Conservation (phyloP, 2,329 filamentous ascomycete genomes). For the Ophiostoma triangulosporum region DNA sequence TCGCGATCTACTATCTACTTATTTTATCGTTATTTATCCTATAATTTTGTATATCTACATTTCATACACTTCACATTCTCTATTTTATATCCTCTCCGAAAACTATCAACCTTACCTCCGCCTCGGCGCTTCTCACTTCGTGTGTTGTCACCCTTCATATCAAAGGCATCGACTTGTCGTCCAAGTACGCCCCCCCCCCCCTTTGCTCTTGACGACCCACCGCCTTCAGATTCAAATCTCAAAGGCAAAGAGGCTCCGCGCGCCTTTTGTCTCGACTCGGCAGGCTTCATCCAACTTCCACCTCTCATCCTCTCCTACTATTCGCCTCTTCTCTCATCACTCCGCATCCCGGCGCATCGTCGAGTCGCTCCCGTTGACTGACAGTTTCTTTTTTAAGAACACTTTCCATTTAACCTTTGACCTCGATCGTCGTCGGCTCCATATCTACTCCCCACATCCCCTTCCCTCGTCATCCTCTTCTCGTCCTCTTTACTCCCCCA, state of each 20-base stretch:
- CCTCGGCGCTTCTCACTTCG: background rate
- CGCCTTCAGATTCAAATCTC: background rate
- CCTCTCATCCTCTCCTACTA: background rate
- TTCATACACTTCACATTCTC: background rate
- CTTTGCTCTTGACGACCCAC: background rate
- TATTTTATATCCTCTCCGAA: background rate
- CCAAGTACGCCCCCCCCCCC: background rate
- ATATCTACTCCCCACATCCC: constrained; percentile 5
- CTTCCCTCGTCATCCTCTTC: background rate
- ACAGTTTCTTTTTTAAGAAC: background rate
- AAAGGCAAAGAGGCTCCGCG: background rate
- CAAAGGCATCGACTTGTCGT: background rate
- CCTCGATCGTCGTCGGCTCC: constrained; percentile 1
- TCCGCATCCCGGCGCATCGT: background rate
- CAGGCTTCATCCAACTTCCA: background rate
- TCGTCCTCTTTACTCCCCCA: background rate
- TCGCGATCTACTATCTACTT: background rate
- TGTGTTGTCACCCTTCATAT: background rate
- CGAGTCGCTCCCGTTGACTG: too few species aligned
- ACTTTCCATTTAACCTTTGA: background rate
- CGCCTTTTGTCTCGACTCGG: background rate
- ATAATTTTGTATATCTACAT: background rate
- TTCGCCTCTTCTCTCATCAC: background rate
- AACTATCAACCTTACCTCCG: background rate
- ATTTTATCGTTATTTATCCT: background rate